Percentiles rank a stretch among this genome's conserved stretches.
phyloP scores from a whole-genome alignment of 345 rosid species.

The Bretschneidera sinensis region DNA sequence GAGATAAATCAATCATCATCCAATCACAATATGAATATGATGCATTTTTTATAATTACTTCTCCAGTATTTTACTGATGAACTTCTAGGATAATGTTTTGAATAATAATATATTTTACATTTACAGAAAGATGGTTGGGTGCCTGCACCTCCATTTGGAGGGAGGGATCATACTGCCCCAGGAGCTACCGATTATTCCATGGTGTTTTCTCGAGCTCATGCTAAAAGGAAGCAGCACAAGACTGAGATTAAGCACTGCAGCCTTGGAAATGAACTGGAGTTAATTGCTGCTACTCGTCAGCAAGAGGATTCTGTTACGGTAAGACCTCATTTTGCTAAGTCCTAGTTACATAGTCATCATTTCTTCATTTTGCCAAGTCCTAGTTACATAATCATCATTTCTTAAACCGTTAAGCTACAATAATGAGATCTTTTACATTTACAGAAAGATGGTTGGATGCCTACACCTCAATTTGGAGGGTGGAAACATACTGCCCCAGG shows the following conservation, averaged over 20 bases:
- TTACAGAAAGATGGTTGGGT: slow-evolving; percentile 40
- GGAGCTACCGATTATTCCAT: slow-evolving; percentile 54
- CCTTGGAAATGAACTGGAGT: slow-evolving; percentile 50
- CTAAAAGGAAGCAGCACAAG: slow-evolving; percentile 59
- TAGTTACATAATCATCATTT: not conserved
- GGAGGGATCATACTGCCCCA: slow-evolving; percentile 53
- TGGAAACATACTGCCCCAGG: slow-evolving; percentile 56
- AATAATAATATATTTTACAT: slow-evolving; percentile 3
- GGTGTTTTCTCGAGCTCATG: slow-evolving; percentile 64
- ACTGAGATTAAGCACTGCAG: slow-evolving; percentile 36
- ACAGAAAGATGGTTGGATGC: slow-evolving; percentile 41
- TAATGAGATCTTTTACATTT: slow-evolving; percentile 4
- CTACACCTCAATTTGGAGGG: slow-evolving; percentile 79
- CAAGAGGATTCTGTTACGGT: not conserved
- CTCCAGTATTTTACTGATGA: too few species aligned
- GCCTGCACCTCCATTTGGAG: slow-evolving; percentile 78
- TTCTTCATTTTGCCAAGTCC: too few species aligned
- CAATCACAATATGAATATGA: not conserved
- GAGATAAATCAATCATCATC: slow-evolving; percentile 24
- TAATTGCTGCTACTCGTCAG: slow-evolving; percentile 23
- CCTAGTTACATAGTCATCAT: too few species aligned
- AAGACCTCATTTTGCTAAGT: too few species aligned
- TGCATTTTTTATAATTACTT: not conserved
- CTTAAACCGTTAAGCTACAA: not conserved
- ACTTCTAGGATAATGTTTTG: too few species aligned